Conservation (phyloP, 78 protist genomes). For the Dictyostelium intermedium region DNA sequence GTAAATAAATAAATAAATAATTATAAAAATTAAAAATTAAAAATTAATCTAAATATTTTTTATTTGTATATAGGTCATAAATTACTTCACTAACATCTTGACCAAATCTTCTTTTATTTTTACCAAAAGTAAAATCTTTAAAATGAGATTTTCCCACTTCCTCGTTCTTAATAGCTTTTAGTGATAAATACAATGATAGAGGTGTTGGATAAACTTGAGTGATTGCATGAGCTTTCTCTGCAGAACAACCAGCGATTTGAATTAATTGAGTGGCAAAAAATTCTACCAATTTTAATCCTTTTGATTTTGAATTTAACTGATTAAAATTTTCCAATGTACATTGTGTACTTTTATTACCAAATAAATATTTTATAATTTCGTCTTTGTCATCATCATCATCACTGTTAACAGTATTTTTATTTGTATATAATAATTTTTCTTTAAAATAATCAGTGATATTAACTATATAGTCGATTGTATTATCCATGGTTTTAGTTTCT, state of each 20-base stretch:
- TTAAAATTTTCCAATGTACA: constrained; percentile 34
- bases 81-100: not conserved
- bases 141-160: not conserved
- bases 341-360: not conserved
- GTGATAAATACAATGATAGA: not conserved
- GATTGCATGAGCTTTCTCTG: constrained; percentile 12
- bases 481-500: constrained; percentile 16
- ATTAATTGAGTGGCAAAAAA: constrained; percentile 48
- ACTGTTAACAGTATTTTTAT: not conserved
- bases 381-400: not conserved
- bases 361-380: not conserved
- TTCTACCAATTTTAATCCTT: constrained; percentile 19
- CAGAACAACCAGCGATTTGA: constrained; percentile 46
- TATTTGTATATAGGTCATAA: not conserved
- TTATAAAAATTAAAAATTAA: not conserved
- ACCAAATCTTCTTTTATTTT: constrained; percentile 16
- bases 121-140: constrained; percentile 5
- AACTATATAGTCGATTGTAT: not conserved
- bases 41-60: not conserved
- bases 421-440: not conserved
- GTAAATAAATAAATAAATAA: not conserved
- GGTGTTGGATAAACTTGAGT: constrained; percentile 33
- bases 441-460: not conserved
- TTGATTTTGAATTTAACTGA: constrained; percentile 10
- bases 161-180: not conserved